Evolutionary conservation across 805 yeast species (phyloP).

Genomic region (Yarrowia osloensis): DNA sequence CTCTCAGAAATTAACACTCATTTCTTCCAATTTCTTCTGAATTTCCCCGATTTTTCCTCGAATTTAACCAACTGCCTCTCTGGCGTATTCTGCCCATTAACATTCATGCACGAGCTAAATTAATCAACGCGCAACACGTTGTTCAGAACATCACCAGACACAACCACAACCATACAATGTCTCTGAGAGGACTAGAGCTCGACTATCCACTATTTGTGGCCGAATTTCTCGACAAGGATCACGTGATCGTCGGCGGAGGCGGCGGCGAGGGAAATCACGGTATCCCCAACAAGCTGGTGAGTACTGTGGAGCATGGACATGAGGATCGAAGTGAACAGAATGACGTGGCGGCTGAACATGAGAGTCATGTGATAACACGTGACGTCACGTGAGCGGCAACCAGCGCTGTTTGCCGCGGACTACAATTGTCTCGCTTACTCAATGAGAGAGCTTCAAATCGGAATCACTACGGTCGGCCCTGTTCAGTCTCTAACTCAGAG

Average conservation of each 20-base stretch:
- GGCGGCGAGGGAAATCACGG: conserved; percentile 95
- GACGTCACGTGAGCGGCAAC: not conserved
- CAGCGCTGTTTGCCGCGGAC: no score
- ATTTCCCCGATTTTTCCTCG: not conserved
- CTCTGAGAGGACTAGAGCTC: conserved; percentile 34
- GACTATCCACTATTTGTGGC: conserved; percentile 74
- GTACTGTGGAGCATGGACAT: conserved; percentile 29
- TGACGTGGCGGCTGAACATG: no score
- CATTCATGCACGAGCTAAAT: conserved; percentile 5
- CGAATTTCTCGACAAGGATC: conserved; percentile 60
- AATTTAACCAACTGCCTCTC: not conserved
- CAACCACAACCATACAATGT: not conserved
- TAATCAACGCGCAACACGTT: conserved; percentile 16
- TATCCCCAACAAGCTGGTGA: conserved; percentile 70
- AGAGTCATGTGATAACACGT: not conserved
- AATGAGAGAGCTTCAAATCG: no score
- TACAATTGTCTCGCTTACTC: no score
- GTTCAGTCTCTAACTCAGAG: conserved; percentile 15
- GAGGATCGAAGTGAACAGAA: no score
- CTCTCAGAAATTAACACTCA: no score
- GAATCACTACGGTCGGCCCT: no score
- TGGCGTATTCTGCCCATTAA: not conserved
- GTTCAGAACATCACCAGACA: not conserved
- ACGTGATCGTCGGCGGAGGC: conserved; percentile 82
- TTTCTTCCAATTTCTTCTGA: no score